Base-by-base conservation (phyloP, 371 early-diverging fungal genomes). In the Mortierella sp. region DNA sequence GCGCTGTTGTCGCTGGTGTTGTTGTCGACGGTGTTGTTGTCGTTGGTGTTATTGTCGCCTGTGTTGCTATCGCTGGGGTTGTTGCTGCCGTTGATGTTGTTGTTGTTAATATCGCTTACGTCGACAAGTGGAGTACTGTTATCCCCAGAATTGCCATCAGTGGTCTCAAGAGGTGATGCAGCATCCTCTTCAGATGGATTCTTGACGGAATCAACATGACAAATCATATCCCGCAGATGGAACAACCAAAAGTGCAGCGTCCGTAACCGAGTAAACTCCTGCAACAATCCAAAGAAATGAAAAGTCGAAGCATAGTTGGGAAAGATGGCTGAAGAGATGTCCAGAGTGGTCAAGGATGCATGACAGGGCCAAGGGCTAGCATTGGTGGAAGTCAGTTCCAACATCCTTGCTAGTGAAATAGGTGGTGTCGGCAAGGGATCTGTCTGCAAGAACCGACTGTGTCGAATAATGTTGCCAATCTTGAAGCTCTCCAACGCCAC, bases 261-360 rank as follows among this genome's bases (percentile, higher is more conserved):
- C 24, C 34, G 68, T 24, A 68, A 68, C 24, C 42, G 68, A 10
- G 14, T 68, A 9, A 38, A 68, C 10, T 42, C 68, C 42, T 68
- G 68, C 1, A 68, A 38, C 11, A 38, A 42, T 21, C 42, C 34
- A 42, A 24, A 68, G 44, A 68, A 68, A 1, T 42, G 38, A 21
- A 68, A 68, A 3, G 68, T 68, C 42, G 68, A 14, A 9, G 68
- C 44, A 6, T 24, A 2, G 24, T 42, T 24, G 24, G 68, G 68
- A 68, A 68, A 68, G 42, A 38, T 38, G 24, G 38, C 44, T 21
- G 68, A 68, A 10, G 68, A 68, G 68, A 68, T 68, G 24, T 68
- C 68, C 68, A 68, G 21, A 21, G 68, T 68, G 3, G 68, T 68
- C 68, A 68, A 42, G 24, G 68, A 68, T 8, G 2, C 68, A 16